phyloP scores from a whole-genome alignment of 768 basidiomycete genomes.

The Agaricus subrufescens region DNA sequence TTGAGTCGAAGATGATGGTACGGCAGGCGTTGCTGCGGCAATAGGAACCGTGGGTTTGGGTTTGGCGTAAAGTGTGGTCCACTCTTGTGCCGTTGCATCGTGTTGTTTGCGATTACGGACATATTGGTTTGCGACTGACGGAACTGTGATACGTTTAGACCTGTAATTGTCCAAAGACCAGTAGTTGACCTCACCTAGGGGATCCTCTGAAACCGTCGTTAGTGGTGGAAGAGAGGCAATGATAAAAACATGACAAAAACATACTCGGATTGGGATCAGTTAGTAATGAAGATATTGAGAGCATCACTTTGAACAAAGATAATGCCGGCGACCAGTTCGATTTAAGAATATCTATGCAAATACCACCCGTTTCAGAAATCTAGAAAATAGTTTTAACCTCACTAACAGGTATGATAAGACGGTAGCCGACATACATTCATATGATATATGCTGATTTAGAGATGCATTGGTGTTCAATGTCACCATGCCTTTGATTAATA shows the following conservation, averaged over 20 bases:
- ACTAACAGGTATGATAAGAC: neutral
- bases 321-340: slow-evolving; percentile 92
- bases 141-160: slow-evolving; percentile 36
- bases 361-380: slow-evolving; percentile 72
- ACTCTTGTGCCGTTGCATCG: slow-evolving; percentile 72
- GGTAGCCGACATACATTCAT: slow-evolving; percentile 56
- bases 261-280: slow-evolving; percentile 92
- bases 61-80: slow-evolving; percentile 71
- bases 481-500: neutral
- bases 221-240: neutral
- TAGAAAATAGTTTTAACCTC: slow-evolving; percentile 14
- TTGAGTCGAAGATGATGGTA: slow-evolving; percentile 6
- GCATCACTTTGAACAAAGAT: slow-evolving; percentile 90
- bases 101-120: slow-evolving; percentile 61
- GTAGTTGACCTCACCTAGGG: slow-evolving; percentile 44
- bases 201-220: slow-evolving; percentile 48
- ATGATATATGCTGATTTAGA: slow-evolving; percentile 68
- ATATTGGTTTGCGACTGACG: slow-evolving; percentile 69
- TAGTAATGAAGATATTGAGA: slow-evolving; percentile 87
- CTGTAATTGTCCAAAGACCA: neutral
- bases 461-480: neutral
- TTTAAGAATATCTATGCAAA: slow-evolving; percentile 91
- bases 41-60: slow-evolving; percentile 32
- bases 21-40: slow-evolving; percentile 18
- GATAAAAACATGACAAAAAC: slow-evolving; percentile 21